phyloP scores from a whole-genome alignment of 441 rosid species.

The Populus hybrid region DNA sequence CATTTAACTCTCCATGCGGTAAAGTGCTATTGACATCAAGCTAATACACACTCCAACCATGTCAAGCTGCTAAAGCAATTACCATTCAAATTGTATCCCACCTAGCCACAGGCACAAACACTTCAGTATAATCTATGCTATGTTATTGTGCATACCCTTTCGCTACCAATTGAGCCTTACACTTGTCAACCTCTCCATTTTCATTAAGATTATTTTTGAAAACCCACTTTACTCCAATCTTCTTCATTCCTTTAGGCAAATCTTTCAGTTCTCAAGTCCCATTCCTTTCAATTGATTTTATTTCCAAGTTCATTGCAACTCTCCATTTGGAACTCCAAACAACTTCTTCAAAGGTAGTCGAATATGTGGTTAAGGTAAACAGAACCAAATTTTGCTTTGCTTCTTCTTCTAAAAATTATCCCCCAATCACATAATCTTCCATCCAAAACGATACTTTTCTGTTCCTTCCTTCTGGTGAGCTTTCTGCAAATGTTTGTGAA shows the following conservation, averaged over 20 bases:
- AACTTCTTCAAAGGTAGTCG: background rate
- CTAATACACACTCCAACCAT: background rate
- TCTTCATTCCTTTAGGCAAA: background rate
- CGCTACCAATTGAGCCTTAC: background rate
- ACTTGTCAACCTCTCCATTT: conserved; percentile 1
- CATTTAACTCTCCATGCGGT: background rate
- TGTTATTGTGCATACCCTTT: background rate
- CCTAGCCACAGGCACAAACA: background rate
- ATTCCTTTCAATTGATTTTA: conserved; percentile 14
- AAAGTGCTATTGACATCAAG: background rate
- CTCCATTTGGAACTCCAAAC: background rate
- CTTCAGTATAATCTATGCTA: background rate
- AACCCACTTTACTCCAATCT: conserved; percentile 3
- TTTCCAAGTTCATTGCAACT: conserved; percentile 9
- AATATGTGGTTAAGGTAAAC: background rate
- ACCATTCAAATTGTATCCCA: conserved; percentile 1
- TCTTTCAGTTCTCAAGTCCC: background rate
- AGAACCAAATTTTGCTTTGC: background rate
- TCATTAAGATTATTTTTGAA: background rate
- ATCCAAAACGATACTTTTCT: background rate
- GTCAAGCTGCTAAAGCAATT: background rate
- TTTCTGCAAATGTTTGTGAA: background rate
- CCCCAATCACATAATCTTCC: conserved; percentile 11
- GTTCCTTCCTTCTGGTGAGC: background rate
- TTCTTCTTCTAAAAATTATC: background rate